Evolutionary conservation across 257 asterid species (phyloP), one percentile per base, ranked within the genome.

Genomic region (Lavandula angustifolia): DNA sequence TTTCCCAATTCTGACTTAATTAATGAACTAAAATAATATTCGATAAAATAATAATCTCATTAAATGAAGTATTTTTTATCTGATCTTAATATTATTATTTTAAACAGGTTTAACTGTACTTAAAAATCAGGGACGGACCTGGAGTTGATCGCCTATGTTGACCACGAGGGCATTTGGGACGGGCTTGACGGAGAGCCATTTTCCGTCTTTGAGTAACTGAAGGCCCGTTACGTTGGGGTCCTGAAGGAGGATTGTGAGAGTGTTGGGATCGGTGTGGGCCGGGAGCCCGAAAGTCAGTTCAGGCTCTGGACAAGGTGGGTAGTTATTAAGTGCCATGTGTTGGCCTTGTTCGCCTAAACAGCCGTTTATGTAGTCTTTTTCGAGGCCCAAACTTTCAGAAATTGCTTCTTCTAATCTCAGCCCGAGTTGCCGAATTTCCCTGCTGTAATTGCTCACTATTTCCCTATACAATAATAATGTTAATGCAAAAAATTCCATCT

Each of bases 321-420:
- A 84, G 61, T 79, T 81, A 27, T 84, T 84, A 1, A 84, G 68
- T 6, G 85, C 84, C 91, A 84, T 79, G 7, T 84, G 91, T 18
- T 81, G 91, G 18, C 81, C 91, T 34, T 69, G 77, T 54, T 73
- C 74, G 6, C 85, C 91, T 53, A 81, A 35, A 16, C 54, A 38
- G 0, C 63, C 66, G 50, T 82, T 84, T 18, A 92, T 80, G 61
- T 68, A 61, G 18, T 79, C 85, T 43, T 80, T 85, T 3, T 81
- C 82, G 2, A 92, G 80, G 33, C 95, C 95, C 65, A 92, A 69
- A 69, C 97, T 85, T 73, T 92, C 95, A 0, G 97, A 85, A 60
- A 89, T 81, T 1, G 77, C 79, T 75, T 89, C 96, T 70, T 82
- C 72, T 59, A 89, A 40, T 75, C 77, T 78, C 16, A 85, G 78